These are phyloP conservation scores for Cyberlindnera mycetangii DNA, from an alignment of 805 yeast genomes.

Conservation along the genomic window DNA sequence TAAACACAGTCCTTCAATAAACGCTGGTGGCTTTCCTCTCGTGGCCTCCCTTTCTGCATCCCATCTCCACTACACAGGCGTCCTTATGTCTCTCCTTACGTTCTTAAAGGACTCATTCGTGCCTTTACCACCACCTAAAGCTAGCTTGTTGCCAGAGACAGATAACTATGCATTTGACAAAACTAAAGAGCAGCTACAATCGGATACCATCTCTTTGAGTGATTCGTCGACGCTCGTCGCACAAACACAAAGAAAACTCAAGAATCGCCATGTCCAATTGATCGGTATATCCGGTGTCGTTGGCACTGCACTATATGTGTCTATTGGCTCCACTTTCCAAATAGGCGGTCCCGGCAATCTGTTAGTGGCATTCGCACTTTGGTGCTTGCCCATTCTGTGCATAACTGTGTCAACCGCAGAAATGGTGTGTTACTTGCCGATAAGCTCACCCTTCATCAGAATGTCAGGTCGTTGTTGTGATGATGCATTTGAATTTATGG, in stretches of 20 bases:
- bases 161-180: slow-evolving; percentile 1
- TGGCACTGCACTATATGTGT: slow-evolving; percentile 76
- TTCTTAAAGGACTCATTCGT: slow-evolving; percentile 5
- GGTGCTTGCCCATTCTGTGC: slow-evolving; percentile 68
- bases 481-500: slow-evolving; percentile 68
- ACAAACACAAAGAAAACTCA: slow-evolving; percentile 47
- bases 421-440: slow-evolving; percentile 72
- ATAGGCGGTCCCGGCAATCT: slow-evolving; percentile 71
- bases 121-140: slow-evolving; percentile 21
- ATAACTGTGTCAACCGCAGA: slow-evolving; percentile 76
- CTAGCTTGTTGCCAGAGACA: neutral
- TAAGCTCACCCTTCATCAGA: slow-evolving; percentile 72
- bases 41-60: too few species aligned
- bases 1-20: too few species aligned
- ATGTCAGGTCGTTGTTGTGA: slow-evolving; percentile 75
- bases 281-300: slow-evolving; percentile 81
- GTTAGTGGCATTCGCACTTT: slow-evolving; percentile 59
- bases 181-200: neutral
- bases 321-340: slow-evolving; percentile 61
- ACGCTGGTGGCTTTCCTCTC: too few species aligned
- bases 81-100: neutral
- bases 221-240: slow-evolving; percentile 23
- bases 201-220: slow-evolving; percentile 17
- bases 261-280: slow-evolving; percentile 71
- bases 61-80: neutral